Evolutionary conservation across 768 basidiomycete genomes (phyloP), one percentile per base, ranked within the genome.

Genomic region (Tulasnella sp.): DNA sequence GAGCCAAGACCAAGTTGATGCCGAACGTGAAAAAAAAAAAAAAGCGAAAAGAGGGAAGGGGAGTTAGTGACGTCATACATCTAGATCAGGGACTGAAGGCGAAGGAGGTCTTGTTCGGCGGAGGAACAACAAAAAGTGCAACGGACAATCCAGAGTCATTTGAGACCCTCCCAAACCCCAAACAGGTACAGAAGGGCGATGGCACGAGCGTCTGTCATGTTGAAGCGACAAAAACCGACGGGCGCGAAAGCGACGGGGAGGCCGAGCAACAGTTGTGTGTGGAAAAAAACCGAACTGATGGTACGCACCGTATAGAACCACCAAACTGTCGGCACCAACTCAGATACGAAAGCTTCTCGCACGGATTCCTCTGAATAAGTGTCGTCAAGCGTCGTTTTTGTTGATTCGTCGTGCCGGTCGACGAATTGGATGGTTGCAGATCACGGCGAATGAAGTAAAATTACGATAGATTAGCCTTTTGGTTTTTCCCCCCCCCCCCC

Each of bases 251-350:
- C 2, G 29, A 31, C n/a, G 12, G 31, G n/a, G 58, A 8, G 58
- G 25, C 3, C n/a, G n/a, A n/a, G 22, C 3, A 9, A n/a, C n/a
- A 29, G 45, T 40, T 6, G 37, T 4, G 73, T 38, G n/a, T 71
- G 37, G 70, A 71, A 39, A 45, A 34, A 37, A 52, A 3, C 36
- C 36, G 40, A 42, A 36, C 68, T 12, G 22, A 70, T 70, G 68
- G 69, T 29, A 74, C 75, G 38, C 39, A 83, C 82, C 19, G 84
- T 83, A 80, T 93, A 90, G 83, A 97, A 98, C 90, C 94, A 97
- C 94, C 94, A 97, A 69, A 97, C 88, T 79, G 97, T 88, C 71
- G 88, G 84, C 45, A 93, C 89, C 12, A 99, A 85, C 79, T 93
- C 91, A 1, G 89, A 86, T 0, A 93, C 91, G 31, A 97, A 89